Percentiles rank a stretch among this genome's conserved stretches.
phyloP scores from a whole-genome alignment of 306 rosid genomes.

The Sophora flavescens region DNA sequence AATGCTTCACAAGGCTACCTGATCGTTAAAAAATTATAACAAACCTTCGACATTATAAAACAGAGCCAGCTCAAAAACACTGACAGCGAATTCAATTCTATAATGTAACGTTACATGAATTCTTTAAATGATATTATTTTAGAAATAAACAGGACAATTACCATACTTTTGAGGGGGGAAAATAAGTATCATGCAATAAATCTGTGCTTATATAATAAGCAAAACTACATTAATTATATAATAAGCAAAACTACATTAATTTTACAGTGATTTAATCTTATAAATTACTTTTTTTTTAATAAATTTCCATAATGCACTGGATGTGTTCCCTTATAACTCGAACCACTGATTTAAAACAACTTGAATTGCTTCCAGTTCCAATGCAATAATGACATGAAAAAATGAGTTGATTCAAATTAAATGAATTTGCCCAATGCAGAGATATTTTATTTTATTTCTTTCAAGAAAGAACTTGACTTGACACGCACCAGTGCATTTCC shows the following conservation, averaged over 20 bases:
- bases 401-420: background rate
- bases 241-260: too few species aligned
- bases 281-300: too few species aligned
- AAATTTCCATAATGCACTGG: too few species aligned
- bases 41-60: background rate
- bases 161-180: background rate
- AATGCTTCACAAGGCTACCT: background rate
- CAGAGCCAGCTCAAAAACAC: background rate
- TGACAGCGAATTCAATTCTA: background rate
- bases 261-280: too few species aligned
- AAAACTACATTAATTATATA: too few species aligned
- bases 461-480: background rate
- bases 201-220: too few species aligned
- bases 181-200: background rate
- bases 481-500: conserved; percentile 77
- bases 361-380: background rate
- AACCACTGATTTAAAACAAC: background rate
- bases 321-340: background rate
- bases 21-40: too few species aligned
- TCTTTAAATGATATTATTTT: background rate
- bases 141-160: too few species aligned
- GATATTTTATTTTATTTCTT: background rate
- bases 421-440: background rate
- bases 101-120: background rate
- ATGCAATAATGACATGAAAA: background rate